phyloP scores from a whole-genome alignment of 75 land plant species.

The Pinus albicaulis region DNA sequence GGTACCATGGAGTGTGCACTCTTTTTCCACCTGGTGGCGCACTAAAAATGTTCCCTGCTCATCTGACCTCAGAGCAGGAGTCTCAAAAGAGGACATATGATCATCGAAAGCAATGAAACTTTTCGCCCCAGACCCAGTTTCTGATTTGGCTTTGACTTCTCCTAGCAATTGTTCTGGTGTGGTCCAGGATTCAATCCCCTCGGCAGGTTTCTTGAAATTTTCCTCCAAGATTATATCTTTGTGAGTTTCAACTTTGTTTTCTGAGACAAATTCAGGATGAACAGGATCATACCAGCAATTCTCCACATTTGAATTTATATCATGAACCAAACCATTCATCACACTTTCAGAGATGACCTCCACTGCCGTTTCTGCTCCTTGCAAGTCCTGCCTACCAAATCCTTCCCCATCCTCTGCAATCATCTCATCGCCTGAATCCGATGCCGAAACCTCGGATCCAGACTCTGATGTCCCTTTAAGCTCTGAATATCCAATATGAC shows the following conservation, averaged over 20 bases:
- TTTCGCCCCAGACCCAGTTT: neutral
- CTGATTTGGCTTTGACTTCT: conserved; percentile 3
- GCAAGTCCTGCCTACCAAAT: conserved; percentile 2
- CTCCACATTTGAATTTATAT: conserved; percentile 3
- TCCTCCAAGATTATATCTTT: neutral
- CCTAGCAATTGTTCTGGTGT: neutral
- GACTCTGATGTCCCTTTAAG: conserved; percentile 48
- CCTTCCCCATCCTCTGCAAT: conserved; percentile 15
- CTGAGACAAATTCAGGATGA: neutral
- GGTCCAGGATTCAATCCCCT: neutral
- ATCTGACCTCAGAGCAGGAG: neutral
- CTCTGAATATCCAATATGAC: conserved; percentile 54
- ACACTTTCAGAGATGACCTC: conserved; percentile 16
- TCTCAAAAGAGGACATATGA: neutral
- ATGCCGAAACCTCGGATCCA: conserved; percentile 40
- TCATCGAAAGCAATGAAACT: neutral
- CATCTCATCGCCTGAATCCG: conserved; percentile 15
- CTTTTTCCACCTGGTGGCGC: neutral
- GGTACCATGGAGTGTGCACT: too few species aligned
- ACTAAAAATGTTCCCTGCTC: neutral
- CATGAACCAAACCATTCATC: conserved; percentile 5
- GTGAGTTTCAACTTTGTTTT: conserved; percentile 1
- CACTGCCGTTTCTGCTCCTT: conserved; percentile 10
- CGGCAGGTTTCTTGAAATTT: neutral
- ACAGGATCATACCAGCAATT: neutral